Evolutionary conservation across 257 asterid genomes (phyloP).

Genomic region (Leonotis leonurus): DNA sequence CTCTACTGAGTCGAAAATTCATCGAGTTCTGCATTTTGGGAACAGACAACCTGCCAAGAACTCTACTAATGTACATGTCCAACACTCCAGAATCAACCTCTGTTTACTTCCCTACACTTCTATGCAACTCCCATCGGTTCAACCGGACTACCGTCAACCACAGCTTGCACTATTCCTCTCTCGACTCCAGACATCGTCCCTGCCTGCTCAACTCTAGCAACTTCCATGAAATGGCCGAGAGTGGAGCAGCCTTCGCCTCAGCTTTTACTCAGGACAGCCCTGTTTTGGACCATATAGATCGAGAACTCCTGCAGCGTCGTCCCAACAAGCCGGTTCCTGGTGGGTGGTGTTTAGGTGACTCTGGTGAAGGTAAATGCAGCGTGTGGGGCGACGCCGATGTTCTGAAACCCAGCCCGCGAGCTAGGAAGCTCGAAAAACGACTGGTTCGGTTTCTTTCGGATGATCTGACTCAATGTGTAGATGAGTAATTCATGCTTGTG

Average conservation of each 20-base stretch:
- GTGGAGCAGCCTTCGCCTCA: slow-evolving; percentile 82
- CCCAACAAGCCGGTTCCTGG: slow-evolving; percentile 58
- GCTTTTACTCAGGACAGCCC: slow-evolving; percentile 44
- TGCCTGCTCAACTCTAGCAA: slow-evolving; percentile 43
- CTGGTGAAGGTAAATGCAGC: slow-evolving; percentile 33
- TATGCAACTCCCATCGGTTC: slow-evolving; percentile 72
- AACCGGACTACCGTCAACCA: slow-evolving; percentile 63
- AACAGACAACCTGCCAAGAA: slow-evolving; percentile 76
- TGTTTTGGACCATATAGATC: slow-evolving; percentile 64
- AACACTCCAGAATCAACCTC: slow-evolving; percentile 64
- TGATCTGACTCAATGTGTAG: slow-evolving; percentile 27
- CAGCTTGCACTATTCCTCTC: slow-evolving; percentile 45
- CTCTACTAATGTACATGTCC: slow-evolving; percentile 76
- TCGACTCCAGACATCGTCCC: slow-evolving; percentile 35
- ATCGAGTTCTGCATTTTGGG: slow-evolving; percentile 74
- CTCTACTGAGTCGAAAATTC: slow-evolving; percentile 66
- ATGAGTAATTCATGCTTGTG: not conserved
- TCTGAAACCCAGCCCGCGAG: slow-evolving; percentile 67
- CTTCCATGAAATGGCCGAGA: slow-evolving; percentile 42
- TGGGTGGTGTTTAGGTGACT: slow-evolving; percentile 89
- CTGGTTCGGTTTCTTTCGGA: slow-evolving; percentile 39
- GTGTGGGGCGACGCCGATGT: slow-evolving; percentile 86
- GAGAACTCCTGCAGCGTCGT: slow-evolving; percentile 35
- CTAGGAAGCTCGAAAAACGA: slow-evolving; percentile 53
- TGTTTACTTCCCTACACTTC: slow-evolving; percentile 76